Evolutionary conservation across 2,329 filamentous ascomycete genomes (phyloP), one percentile per base, ranked within the genome.

Genomic region (Fusarium poae): DNA sequence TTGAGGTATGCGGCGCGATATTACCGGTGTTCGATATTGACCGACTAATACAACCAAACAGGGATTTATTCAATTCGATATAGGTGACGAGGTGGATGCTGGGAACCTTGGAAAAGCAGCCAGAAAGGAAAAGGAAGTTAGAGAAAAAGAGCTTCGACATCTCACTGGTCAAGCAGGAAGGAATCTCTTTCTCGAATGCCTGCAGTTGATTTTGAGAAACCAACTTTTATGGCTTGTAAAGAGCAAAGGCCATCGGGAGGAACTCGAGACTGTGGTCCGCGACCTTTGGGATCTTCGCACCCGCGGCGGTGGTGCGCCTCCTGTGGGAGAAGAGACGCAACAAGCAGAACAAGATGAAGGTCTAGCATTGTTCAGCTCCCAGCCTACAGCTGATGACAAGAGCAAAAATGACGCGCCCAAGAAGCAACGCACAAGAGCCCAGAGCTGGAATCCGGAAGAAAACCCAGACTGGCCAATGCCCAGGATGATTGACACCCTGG

Each of bases 271-370:
- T 10, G 84, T 97, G 12, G 89, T 97, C 7, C 88, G 89, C 61
- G 94, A 97, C 76, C 85, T 99, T 16, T 99, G 96, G 95, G 85
- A 90, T 53, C 81, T 97, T 51, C 88, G 93, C 7, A 82, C 84
- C 4, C 80, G 85, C 37, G 80, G 80, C 21, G 80, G 75, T 78
- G 71, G 82, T 67, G 34, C 82, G 78, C 45, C 79, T 76, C 70
- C 79, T 16, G 40, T 73, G 43, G 53, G 76, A 21, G 72, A 75
- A 16, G 67, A 67, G 27, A 48, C 68, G 23, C 53, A 68, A 11
- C 62, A 68, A 18, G 66, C 68, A 30, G 49, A 67, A 10, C 62
- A 68, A 42, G 76, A 76, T 23, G 74, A 57, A 45, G 75, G 75
- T 45, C 70, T 75, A 48, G 77, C 78, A 30, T 68, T 80, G 45